Base-by-base conservation (phyloP, 495 filamentous ascomycete genomes). In the Daldinia childiae region DNA sequence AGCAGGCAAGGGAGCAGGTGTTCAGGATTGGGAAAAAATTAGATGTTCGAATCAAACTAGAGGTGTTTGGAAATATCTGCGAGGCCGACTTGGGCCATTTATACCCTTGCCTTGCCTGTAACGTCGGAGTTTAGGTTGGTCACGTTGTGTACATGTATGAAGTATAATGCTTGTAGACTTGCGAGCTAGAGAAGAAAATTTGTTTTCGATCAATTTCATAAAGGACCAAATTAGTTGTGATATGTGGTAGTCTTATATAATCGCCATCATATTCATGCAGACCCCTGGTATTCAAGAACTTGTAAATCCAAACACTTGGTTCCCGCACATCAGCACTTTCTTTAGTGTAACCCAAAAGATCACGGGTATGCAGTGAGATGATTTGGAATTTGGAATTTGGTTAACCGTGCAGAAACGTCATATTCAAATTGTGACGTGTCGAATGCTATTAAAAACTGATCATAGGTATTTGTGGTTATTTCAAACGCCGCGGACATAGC, bases 101-200 rank as follows among this genome's bases (percentile, higher is more conserved):
- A 64, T 68, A 67, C 62, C 66, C 71, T 17, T 17, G 58, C 57
- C 54, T 68, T 58, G 54, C 50, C 43, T 58, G 58, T 69, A 66
- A 66, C 62, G 64, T 51, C 48, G 67, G 62, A 62, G 67, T 60
- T 69, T 66, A 66, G 71, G 71, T 63, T 63, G 72, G 68, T 58
- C 64, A 63, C 58, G 64, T 67, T 74, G n/a, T 29, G 27, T 57
- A 36, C 30, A 36, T 32, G 54, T 36, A 57, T 29, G 52, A 56
- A 19, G 30, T 57, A 57, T 36, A 36, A 19, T 36, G 30, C n/a
- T 69, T 64, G 61, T 62, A 21, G n/a, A 38, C 19, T 57, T 57
- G 30, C 54, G 29, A 57, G 54, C 54, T n/a, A 56, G 15, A 36
- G 27, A 57, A 36, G 30, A 57, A 34, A 24, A 2, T 57, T 4